Evolutionary conservation across 2,329 filamentous ascomycete species (phyloP).

Genomic region (Fusarium sp.): DNA sequence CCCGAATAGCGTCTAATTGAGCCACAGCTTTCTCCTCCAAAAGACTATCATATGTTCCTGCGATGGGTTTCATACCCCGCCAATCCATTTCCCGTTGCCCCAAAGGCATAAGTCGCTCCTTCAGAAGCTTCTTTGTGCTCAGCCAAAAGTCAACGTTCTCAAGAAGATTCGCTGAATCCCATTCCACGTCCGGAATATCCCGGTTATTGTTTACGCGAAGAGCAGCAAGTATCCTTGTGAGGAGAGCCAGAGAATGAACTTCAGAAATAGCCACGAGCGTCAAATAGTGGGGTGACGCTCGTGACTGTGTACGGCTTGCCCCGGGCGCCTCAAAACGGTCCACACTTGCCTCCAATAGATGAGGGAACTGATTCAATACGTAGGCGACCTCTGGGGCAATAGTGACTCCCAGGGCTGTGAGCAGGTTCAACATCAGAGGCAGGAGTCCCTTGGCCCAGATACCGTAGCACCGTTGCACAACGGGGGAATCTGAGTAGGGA

Average conservation of each 20-base stretch:
- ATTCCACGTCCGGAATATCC: conserved; percentile 78
- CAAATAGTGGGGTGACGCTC: conserved; percentile 70
- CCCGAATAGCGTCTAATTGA: conserved; percentile 72
- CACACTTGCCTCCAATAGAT: conserved; percentile 78
- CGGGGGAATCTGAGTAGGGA: conserved; percentile 79
- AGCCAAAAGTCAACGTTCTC: conserved; percentile 90
- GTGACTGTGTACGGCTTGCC: conserved; percentile 63
- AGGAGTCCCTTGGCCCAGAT: conserved; percentile 93
- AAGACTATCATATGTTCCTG: conserved; percentile 66
- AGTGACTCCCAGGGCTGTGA: conserved; percentile 82
- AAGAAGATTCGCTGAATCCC: conserved; percentile 77
- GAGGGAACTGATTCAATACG: conserved; percentile 90
- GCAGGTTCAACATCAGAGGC: conserved; percentile 87
- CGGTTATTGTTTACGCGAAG: conserved; percentile 75
- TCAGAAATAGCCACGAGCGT: conserved; percentile 81
- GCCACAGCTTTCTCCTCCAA: conserved; percentile 81
- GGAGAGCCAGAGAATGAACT: conserved; percentile 80
- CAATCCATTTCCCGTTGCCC: conserved; percentile 78
- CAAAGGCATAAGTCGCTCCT: conserved; percentile 78
- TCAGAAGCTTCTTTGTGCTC: conserved; percentile 74
- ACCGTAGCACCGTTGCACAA: conserved; percentile 79
- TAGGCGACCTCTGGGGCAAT: conserved; percentile 86
- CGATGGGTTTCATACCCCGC: conserved; percentile 58
- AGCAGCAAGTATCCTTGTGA: conserved; percentile 77
- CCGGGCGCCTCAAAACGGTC: conserved; percentile 75